Base-by-base conservation (phyloP, 2,329 filamentous ascomycete genomes). In the Dothidotthia symphoricarpi region DNA sequence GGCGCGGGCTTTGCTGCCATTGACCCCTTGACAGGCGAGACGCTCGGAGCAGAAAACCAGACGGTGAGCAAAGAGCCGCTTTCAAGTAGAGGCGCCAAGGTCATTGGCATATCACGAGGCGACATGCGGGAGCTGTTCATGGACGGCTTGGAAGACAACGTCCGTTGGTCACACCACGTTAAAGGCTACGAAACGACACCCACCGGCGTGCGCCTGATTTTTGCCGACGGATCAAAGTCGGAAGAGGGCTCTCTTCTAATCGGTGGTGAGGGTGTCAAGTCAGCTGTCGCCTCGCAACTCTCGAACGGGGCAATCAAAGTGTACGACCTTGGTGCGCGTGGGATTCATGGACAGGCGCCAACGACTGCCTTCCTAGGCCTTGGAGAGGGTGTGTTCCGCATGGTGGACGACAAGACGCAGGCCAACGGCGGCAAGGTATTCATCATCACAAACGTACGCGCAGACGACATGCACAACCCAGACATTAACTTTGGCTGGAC, bases 311-410 rank as follows among this genome's bases (percentile, higher is more conserved):
- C 65, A 32, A 57, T 83, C 30, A 83, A 81, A 57, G 75, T 80
- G 4, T 84, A 76, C 53, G 81, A 85, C 49, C 78, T 79, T 0
- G 80, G 81, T 3, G 76, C 80, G 0, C 64, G 81, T 31, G 80
- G 80, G 1, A 83, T 85, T 16, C 81, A 85, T 48, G 82, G 81
- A 0, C 79, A 83, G 55, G 79, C 82, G 6, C 78, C 80, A 0
- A 79, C 74, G 0, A 72, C 75, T 0, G 80, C 81, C 0, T 85
- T 83, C 68, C 77, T 75, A 43, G 72, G 61, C 0, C 67, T 85
- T 1, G 80, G 81, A 1, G 81, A 84, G 58, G 81, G 82, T 2
- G 81, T 85, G 0, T 84, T 76, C 55, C 54, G 72, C 2, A n/a
- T 82, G 0, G 51, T 59, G 1, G 81, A 85, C 50, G 60, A 69